These are phyloP conservation scores for Senna tora DNA, from an alignment of 306 rosid genomes.

Conservation along the genomic window DNA sequence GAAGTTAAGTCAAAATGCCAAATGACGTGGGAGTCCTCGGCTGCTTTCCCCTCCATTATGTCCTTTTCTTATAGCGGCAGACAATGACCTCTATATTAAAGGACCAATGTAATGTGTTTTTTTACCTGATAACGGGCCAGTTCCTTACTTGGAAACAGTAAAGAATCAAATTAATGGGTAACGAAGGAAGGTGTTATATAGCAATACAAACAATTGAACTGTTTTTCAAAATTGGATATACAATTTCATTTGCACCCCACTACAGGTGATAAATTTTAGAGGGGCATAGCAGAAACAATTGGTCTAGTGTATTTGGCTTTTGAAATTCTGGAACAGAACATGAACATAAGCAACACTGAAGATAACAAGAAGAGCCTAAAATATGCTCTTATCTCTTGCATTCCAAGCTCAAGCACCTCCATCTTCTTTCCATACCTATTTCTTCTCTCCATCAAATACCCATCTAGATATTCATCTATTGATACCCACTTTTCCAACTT, in stretches of 20 bases:
- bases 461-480: conserved; percentile 92
- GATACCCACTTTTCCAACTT: conserved; percentile 75
- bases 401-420: conserved; percentile 94
- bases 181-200: conserved; percentile 15
- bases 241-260: conserved; percentile 39
- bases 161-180: conserved; percentile 41
- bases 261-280: conserved; percentile 40
- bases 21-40: not conserved
- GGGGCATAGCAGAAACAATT: conserved; percentile 68
- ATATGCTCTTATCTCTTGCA: conserved; percentile 98
- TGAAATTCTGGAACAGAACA: conserved; percentile 98
- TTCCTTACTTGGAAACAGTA: conserved; percentile 24
- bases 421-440: conserved; percentile 93
- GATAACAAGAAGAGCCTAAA: conserved; percentile 94
- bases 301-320: conserved; percentile 81
- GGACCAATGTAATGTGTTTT: not conserved
- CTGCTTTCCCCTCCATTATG: no score
- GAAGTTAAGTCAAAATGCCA: not conserved
- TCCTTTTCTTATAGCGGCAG: no score
- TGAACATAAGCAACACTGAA: conserved; percentile 81
- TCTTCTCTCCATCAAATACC: conserved; percentile 90
- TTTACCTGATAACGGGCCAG: not conserved
- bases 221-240: conserved; percentile 47
- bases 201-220: conserved; percentile 35
- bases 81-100: not conserved